A percentile compares a stretch with the other conserved stretches of the same genome.
phyloP scores from a whole-genome alignment of 192 early-diverging fungal species.

The Podila horticola region DNA sequence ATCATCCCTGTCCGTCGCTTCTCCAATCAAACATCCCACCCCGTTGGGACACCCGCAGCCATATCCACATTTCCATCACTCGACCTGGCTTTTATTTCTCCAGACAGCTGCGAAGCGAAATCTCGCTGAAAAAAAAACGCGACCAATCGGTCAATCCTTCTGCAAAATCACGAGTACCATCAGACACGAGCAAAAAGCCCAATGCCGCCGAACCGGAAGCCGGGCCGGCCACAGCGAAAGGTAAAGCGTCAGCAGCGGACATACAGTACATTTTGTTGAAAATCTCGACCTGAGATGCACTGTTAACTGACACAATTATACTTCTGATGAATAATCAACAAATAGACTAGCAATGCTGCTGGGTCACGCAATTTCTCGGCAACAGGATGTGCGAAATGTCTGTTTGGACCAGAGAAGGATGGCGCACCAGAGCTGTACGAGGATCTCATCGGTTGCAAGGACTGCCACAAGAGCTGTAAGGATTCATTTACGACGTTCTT shows the following conservation, averaged over 20 bases:
- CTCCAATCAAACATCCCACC: not conserved
- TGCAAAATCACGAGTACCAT: not conserved
- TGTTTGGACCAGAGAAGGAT: conserved; percentile 54
- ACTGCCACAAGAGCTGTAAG: conserved; percentile 62
- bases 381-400: conserved; percentile 39
- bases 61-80: not conserved
- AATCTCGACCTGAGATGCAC: not conserved
- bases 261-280: not conserved
- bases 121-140: not conserved
- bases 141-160: not conserved
- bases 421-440: conserved; percentile 49
- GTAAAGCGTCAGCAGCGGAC: not conserved
- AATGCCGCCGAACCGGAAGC: conserved; percentile 42
- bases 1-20: not conserved
- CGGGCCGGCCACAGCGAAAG: conserved; percentile 44
- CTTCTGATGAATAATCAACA: not conserved
- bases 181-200: conserved; percentile 2
- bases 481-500: conserved; percentile 17
- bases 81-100: not conserved
- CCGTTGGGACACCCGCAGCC: no score
- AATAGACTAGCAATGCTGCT: conserved; percentile 14
- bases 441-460: conserved; percentile 55
- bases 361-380: conserved; percentile 17
- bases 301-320: not conserved
- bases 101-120: not conserved